A percentile compares a stretch with the other conserved stretches of the same genome.
phyloP scores from a whole-genome alignment of 129 eudicot genomes.

The Ambrosia artemisiifolia region DNA sequence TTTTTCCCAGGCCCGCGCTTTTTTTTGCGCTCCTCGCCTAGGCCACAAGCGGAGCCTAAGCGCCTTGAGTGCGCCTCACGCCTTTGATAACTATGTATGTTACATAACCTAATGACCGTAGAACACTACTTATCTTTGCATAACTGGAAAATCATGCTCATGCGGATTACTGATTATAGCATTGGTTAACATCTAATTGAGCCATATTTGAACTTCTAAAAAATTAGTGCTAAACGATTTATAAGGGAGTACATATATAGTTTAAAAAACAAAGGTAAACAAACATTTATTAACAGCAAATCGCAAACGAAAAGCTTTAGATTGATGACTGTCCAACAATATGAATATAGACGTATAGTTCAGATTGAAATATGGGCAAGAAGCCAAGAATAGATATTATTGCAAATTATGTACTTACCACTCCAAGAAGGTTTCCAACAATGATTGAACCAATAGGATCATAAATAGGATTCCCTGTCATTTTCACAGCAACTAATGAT shows the following conservation, averaged over 20 bases:
- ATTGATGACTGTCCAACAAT: background rate
- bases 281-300: background rate
- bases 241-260: background rate
- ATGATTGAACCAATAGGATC: constrained; percentile 96
- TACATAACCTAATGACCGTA: background rate
- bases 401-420: constrained; percentile 48
- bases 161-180: background rate
- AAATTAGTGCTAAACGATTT: background rate
- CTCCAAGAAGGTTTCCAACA: constrained; percentile 97
- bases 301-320: background rate
- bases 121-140: background rate
- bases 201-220: background rate
- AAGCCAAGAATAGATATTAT: too few species aligned
- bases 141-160: background rate
- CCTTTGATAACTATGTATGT: too few species aligned
- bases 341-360: background rate
- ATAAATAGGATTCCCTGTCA: constrained; percentile 89
- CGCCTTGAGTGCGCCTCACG: too few species aligned
- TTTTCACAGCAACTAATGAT: constrained; percentile 80
- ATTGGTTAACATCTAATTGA: background rate
- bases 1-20: too few species aligned
- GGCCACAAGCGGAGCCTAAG: too few species aligned
- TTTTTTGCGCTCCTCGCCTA: too few species aligned
- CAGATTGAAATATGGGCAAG: background rate
- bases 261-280: background rate